These are phyloP conservation scores for Aurinia saxatilis DNA, from an alignment of 345 rosid species.

Conservation along the genomic window DNA sequence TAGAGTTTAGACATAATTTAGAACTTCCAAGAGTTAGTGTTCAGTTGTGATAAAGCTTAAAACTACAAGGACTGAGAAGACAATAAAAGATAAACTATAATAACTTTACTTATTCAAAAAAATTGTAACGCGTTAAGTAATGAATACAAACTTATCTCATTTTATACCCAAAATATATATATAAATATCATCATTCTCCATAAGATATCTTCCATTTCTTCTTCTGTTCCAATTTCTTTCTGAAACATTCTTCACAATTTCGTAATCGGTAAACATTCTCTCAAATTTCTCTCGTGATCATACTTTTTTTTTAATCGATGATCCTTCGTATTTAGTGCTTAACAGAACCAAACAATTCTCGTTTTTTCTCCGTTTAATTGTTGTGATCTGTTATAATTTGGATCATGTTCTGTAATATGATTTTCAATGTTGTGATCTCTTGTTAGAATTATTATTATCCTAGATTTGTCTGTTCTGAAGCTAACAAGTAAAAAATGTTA, in stretches of 20 bases:
- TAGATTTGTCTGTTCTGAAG: background rate
- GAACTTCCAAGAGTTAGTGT: background rate
- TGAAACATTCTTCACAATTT: constrained; percentile 5
- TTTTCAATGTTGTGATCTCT: too few species aligned
- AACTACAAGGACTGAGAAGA: background rate
- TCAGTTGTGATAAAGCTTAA: background rate
- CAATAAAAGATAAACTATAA: background rate
- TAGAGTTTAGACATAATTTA: too few species aligned
- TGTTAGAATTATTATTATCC: background rate
- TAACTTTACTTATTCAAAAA: constrained; percentile 12
- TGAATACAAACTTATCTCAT: background rate
- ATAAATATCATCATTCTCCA: background rate
- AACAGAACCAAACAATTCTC: too few species aligned
- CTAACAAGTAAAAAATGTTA: background rate
- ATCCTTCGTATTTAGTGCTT: background rate
- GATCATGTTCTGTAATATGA: background rate
- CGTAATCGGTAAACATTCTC: constrained; percentile 11
- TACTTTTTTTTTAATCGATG: background rate
- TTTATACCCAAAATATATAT: background rate
- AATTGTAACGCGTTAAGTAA: constrained; percentile 25
- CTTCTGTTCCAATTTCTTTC: background rate
- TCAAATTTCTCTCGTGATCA: background rate
- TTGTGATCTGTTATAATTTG: background rate
- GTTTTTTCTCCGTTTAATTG: too few species aligned
- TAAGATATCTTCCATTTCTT: background rate